Evolutionary conservation across 2,329 filamentous ascomycete genomes (phyloP).

Genomic region (Incumbomyces delicatus): DNA sequence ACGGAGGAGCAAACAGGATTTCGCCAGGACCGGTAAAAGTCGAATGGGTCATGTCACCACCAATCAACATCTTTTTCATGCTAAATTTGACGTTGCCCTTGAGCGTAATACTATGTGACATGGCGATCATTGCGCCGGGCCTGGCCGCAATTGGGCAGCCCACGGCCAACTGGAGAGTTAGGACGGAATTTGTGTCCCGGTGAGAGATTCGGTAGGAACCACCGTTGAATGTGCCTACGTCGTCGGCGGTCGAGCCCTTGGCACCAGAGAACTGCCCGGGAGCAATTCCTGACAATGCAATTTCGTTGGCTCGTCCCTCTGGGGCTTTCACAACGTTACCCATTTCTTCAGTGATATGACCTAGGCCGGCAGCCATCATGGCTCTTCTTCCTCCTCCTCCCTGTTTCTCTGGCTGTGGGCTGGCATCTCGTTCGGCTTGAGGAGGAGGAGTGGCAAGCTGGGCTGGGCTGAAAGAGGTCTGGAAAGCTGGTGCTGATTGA

Average conservation of each 20-base stretch:
- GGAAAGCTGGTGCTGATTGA: constrained; percentile 17
- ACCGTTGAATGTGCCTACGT: constrained; percentile 94
- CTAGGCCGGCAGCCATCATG: background rate
- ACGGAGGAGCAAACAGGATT: constrained; percentile 68
- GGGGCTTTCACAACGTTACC: constrained; percentile 13
- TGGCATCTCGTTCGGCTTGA: constrained; percentile 1
- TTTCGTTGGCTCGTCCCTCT: background rate
- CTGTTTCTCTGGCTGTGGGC: constrained; percentile 5
- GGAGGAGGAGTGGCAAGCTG: constrained; percentile 14
- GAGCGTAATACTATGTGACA: constrained; percentile 79
- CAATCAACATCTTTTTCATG: constrained; percentile 80
- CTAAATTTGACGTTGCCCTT: constrained; percentile 76
- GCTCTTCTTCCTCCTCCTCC: background rate
- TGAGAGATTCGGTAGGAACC: constrained; percentile 91
- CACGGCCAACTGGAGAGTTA: constrained; percentile 82
- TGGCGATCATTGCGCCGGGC: constrained; percentile 86
- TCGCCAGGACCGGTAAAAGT: constrained; percentile 85
- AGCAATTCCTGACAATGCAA: constrained; percentile 6
- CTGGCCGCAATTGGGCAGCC: constrained; percentile 74
- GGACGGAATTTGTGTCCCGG: constrained; percentile 76
- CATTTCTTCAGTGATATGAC: constrained; percentile 12
- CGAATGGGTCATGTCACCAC: constrained; percentile 68
- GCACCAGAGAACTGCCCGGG: constrained; percentile 54
- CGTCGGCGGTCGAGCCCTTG: constrained; percentile 57
- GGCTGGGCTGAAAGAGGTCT: constrained; percentile 18